These are phyloP conservation scores for Plasmodium ovale DNA, from an alignment of 169 alveolate species.

Conservation along the genomic window DNA sequence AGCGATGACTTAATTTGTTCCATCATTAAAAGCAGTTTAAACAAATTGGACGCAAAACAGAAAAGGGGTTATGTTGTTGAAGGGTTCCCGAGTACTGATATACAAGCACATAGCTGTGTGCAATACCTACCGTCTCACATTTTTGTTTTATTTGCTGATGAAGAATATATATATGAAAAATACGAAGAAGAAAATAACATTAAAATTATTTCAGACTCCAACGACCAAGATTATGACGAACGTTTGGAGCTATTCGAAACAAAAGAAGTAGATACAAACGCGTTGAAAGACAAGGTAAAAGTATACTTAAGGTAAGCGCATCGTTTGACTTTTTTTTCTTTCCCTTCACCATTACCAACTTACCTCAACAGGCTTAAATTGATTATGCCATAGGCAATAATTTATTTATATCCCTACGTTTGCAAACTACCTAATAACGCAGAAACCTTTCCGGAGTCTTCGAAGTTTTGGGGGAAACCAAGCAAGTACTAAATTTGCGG, in stretches of 20 bases:
- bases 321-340: neutral
- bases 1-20: conserved; percentile 44
- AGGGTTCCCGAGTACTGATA: conserved; percentile 48
- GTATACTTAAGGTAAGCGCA: conserved; percentile 42
- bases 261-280: conserved; percentile 9
- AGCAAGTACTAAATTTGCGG: conserved; percentile 26
- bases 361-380: neutral
- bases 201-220: conserved; percentile 5
- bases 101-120: conserved; percentile 59
- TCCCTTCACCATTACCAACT: neutral
- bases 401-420: neutral
- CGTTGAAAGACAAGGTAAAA: conserved; percentile 37
- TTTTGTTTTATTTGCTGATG: conserved; percentile 55
- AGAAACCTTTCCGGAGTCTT: conserved; percentile 47
- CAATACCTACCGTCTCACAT: conserved; percentile 51
- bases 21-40: conserved; percentile 32
- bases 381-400: neutral
- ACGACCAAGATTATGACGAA: conserved; percentile 17
- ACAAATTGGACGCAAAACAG: conserved; percentile 36
- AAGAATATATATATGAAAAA: conserved; percentile 55
- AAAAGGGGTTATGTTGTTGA: conserved; percentile 52
- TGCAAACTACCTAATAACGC: neutral
- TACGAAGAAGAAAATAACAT: conserved; percentile 45
- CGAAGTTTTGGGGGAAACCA: conserved; percentile 16
- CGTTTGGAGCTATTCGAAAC: conserved; percentile 14